phyloP scores from a whole-genome alignment of 192 early-diverging fungal genomes.

The Glomus cerebriforme region DNA sequence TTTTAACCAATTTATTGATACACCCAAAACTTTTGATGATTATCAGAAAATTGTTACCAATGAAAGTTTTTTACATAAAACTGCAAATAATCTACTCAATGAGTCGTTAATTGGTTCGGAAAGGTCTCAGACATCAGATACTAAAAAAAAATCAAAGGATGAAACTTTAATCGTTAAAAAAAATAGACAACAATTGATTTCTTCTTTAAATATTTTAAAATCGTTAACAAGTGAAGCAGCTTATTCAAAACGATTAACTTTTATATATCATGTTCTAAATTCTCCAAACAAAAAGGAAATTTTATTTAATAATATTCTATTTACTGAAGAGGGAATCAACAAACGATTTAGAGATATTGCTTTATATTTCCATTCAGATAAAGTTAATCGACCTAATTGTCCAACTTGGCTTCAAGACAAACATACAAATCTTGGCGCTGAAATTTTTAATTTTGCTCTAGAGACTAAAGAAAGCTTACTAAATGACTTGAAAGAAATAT shows the following conservation, averaged over 20 bases:
- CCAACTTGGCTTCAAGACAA: background rate
- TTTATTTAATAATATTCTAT: background rate
- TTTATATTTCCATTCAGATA: background rate
- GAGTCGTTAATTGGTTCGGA: too few species aligned
- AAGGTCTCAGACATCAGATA: too few species aligned
- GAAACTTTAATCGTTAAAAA: too few species aligned
- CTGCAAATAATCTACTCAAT: too few species aligned
- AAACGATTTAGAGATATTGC: background rate
- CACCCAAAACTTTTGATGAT: background rate
- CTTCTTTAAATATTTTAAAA: too few species aligned
- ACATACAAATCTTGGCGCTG: background rate
- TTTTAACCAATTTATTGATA: background rate
- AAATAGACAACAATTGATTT: too few species aligned
- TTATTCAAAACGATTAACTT: background rate
- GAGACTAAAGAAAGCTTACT: background rate
- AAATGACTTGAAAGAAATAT: background rate
- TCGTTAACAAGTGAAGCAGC: background rate
- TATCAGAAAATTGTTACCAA: background rate
- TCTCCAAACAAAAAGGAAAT: conserved; percentile 3
- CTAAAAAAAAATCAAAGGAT: too few species aligned
- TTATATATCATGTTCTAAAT: background rate
- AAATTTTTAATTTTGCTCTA: background rate
- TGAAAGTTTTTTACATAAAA: too few species aligned
- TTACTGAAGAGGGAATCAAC: background rate
- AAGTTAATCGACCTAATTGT: background rate